Evolutionary conservation across 1,284 basidiomycete species (phyloP), one percentile per base, ranked within the genome.

Genomic region (Schizopora paradoxa): DNA sequence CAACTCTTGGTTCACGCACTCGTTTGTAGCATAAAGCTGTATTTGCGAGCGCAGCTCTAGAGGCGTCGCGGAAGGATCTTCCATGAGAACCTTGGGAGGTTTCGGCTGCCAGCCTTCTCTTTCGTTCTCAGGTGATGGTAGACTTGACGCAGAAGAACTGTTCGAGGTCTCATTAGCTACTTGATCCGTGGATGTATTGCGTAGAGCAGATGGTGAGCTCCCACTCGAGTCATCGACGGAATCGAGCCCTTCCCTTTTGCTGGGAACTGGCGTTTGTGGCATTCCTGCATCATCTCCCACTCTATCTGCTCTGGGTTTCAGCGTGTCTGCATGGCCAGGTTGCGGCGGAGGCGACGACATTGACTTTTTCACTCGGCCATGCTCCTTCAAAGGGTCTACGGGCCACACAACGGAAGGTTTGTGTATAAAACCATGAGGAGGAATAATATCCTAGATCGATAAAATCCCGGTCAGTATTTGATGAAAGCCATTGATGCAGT

Each of bases 1-100:
- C 23, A 14, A 28, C 13, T 11, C 48, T 6, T 16, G 21, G 22
- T 11, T 18, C 23, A 57, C 74, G 26, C 58, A 78, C 78, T 79
- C 77, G 41, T 86, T 92, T 3, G 84, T 82, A 0, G 87, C 86
- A 63, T 92, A 91, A 6, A 87, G 67, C 61, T 93, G 90, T 23
- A 91, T 89, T 57, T 93, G 89, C 0, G 75, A 70, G 16, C 62
- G 66, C 25, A 80, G 49, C 52, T 80, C 75, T 31, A 79, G 57
- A 2, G 77, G 76, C 1, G 60, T 57, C 3, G 62, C 61, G 13
- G 67, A 55, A 0, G 71, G 66, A 58, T 77, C 63, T 14, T 74
- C 62, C 76, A 79, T 80, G 23, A 77, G 61, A 1, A 81, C 71
- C 55, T 77, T 78, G 2, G 77, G 76, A 3, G 77, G 76, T 50